A percentile compares a stretch with the other conserved stretches of the same genome.
These are phyloP conservation scores for Capsicum pubescens DNA, from an alignment of 257 asterid species.

Conservation along the genomic window DNA sequence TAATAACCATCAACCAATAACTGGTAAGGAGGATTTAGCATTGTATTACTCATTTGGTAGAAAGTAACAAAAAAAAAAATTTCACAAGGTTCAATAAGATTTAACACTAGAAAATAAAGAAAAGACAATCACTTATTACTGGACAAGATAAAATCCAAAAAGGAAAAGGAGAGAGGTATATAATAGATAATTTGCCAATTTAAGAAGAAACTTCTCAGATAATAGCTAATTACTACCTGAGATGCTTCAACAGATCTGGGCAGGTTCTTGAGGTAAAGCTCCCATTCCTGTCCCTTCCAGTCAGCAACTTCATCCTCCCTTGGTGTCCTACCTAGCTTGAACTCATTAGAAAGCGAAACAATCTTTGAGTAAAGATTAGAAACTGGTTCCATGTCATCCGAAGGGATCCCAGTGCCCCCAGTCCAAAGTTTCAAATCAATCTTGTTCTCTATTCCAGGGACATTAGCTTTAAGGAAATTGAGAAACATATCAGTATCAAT, in stretches of 20 bases:
- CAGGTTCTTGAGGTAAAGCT: constrained; percentile 84
- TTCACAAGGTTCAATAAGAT: too few species aligned
- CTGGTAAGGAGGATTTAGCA: too few species aligned
- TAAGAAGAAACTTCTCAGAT: background rate
- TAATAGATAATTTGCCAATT: too few species aligned
- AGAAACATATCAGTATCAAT: constrained; percentile 89
- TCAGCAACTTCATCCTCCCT: constrained; percentile 93
- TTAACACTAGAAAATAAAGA: too few species aligned
- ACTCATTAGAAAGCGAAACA: constrained; percentile 75
- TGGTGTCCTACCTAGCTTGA: constrained; percentile 83
- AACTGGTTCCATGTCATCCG: constrained; percentile 95
- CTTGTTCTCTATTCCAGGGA: constrained; percentile 78
- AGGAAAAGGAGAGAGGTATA: too few species aligned
- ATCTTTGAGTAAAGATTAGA: constrained; percentile 78
- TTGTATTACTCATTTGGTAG: too few species aligned
- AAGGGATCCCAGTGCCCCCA: constrained; percentile 90
- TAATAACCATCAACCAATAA: too few species aligned
- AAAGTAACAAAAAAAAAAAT: too few species aligned
- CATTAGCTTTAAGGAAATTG: constrained; percentile 77
- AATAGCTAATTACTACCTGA: constrained; percentile 58
- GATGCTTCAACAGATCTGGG: constrained; percentile 83
- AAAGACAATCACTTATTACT: too few species aligned
- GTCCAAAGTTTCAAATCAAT: constrained; percentile 80
- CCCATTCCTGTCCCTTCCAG: constrained; percentile 96
- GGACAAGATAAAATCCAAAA: too few species aligned